Percentiles rank a stretch among this genome's conserved stretches.
phyloP scores from a whole-genome alignment of 768 basidiomycete genomes.

The Polyporus arcularius region DNA sequence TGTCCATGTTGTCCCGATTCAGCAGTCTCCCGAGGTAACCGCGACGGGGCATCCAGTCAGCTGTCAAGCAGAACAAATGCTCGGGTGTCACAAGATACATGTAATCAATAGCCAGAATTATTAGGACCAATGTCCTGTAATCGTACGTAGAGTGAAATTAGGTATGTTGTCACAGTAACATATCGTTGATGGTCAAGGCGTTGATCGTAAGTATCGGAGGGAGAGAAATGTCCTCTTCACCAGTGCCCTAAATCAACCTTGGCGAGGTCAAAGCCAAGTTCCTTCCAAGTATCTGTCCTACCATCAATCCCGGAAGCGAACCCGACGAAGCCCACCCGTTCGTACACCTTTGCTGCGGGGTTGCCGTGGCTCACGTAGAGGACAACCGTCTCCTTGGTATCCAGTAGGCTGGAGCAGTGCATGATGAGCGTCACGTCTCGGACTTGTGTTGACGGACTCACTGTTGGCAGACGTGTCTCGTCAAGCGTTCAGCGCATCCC shows the following conservation, averaged over 20 bases:
- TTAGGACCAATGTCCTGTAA: too few species aligned
- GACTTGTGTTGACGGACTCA: constrained; percentile 33
- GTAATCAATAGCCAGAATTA: too few species aligned
- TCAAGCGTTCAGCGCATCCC: constrained; percentile 64
- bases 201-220: too few species aligned
- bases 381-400: constrained; percentile 49
- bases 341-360: constrained; percentile 54
- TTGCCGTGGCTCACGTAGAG: constrained; percentile 68
- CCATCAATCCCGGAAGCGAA: constrained; percentile 30
- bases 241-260: constrained; percentile 63
- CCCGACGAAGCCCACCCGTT: constrained; percentile 66
- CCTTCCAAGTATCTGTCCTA: constrained; percentile 50
- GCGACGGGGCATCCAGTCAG: too few species aligned
- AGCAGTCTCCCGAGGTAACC: too few species aligned
- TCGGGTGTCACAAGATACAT: too few species aligned
- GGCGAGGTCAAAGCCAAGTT: constrained; percentile 59
- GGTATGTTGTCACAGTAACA: too few species aligned
- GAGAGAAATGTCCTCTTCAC: constrained; percentile 37
- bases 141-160: too few species aligned
- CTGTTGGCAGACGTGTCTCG: constrained; percentile 57
- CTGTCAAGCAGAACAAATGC: too few species aligned
- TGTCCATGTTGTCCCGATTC: too few species aligned
- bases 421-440: neutral
- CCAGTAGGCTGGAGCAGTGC: constrained; percentile 33
- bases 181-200: too few species aligned